phyloP scores from a whole-genome alignment of 768 basidiomycete genomes.

The Leccinum boreale region DNA sequence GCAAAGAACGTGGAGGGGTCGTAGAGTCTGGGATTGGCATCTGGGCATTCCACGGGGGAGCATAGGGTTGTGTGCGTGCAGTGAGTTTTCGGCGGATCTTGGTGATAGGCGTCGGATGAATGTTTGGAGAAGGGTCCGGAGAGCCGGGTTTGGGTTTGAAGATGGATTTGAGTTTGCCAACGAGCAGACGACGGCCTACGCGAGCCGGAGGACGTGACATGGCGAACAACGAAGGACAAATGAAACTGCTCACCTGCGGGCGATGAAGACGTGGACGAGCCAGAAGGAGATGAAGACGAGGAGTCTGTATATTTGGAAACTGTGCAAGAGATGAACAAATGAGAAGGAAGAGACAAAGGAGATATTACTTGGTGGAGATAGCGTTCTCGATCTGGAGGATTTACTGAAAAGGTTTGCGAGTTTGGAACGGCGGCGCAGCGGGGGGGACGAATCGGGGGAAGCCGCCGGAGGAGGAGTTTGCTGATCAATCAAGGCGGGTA shows the following conservation, averaged over 20 bases:
- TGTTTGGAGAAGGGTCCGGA: slow-evolving; percentile 3
- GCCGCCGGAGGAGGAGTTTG: background rate
- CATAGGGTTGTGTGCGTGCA: slow-evolving; percentile 37
- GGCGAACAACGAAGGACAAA: background rate
- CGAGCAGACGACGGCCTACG: slow-evolving; percentile 12
- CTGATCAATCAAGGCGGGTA: background rate
- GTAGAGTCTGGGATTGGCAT: slow-evolving; percentile 22
- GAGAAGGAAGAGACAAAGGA: background rate
- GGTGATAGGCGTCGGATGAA: slow-evolving; percentile 6
- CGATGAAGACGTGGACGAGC: background rate
- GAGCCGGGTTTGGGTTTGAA: slow-evolving; percentile 18
- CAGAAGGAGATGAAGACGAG: background rate
- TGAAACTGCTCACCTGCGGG: background rate
- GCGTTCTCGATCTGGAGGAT: slow-evolving; percentile 13
- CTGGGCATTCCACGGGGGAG: slow-evolving; percentile 34
- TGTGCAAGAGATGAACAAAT: background rate
- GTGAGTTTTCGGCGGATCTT: slow-evolving; percentile 24
- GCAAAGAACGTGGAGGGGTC: background rate
- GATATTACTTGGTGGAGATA: slow-evolving; percentile 15
- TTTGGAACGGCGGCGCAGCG: slow-evolving; percentile 5
- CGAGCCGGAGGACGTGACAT: background rate
- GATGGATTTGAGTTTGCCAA: slow-evolving; percentile 21
- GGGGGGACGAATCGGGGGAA: background rate
- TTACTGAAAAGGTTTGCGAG: slow-evolving; percentile 19
- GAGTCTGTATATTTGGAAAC: slow-evolving; percentile 1